Evolutionary conservation across 1,284 basidiomycete genomes (phyloP), one percentile per base, ranked within the genome.

Genomic region (Pseudomicrostroma phylloplanum): DNA sequence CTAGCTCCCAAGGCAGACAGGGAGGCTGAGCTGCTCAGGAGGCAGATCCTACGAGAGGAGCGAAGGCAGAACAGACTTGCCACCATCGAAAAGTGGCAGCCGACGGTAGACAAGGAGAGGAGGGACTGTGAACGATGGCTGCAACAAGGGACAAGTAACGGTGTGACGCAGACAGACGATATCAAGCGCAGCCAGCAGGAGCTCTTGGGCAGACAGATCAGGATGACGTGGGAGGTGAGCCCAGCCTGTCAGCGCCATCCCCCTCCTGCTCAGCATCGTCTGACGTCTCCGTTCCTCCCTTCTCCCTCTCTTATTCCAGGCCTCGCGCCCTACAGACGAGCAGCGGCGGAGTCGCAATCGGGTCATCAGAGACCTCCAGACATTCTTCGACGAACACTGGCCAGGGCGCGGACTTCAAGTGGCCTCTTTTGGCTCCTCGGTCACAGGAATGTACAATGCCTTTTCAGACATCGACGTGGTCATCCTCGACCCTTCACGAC

Each of bases 391-490:
- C 21, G 40, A 25, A 25, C 59, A 58, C 9, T 73, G 70, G 70
- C 63, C 66, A 17, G 60, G 67, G 26, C 59, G 64, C 19, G 61
- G 59, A 6, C 63, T 74, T 9, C 51, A 65, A 42, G 68, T 75
- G 0, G 65, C 64, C 1, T 62, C 73, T 1, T 75, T 75, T 53
- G 73, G 73, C 46, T 74, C 72, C n/a, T 70, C 69, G 36, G 66
- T 69, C 23, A 75, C 72, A 0, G 72, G 70, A 0, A 58, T 74
- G 43, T 51, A 64, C 39, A 66, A 63, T n/a, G 64, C 65, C 9
- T 49, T 58, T 1, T 73, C 71, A 0, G 73, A 75, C 25, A 43
- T 75, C 7, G 73, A 75, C 55, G 65, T 74, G 2, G 67, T 68
- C 49, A 51, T 75, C 48, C 70, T 73, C 43, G 73, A 75, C 49